Evolutionary conservation across 306 rosid species (phyloP), one percentile per base, ranked within the genome.

Genomic region (Delonix regia): DNA sequence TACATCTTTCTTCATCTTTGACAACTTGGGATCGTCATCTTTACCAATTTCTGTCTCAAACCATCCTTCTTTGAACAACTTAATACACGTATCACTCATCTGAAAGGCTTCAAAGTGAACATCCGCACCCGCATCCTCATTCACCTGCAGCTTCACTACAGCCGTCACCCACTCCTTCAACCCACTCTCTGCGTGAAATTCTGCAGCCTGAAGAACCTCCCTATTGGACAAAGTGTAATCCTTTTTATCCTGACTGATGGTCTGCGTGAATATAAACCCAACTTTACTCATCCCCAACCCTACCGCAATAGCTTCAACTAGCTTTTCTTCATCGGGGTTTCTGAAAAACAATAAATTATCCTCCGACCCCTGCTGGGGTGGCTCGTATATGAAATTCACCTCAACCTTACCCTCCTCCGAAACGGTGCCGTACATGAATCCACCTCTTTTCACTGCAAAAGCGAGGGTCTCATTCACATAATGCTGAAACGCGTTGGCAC

Each of bases 121-220:
- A 84, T 91, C 97, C 15, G 97, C 97, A 8, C 77, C 90, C 25
- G 88, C 89, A 14, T 96, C 98, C 73, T 91, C 98, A 48, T 88
- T 93, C 74, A 93, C 97, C 89, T 93, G 97, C 72, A 96, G 81
- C 83, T 96, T 96, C 59, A 96, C 98, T 45, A 96, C 62, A 0
- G 96, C 98, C 6, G 99, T 93, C 36, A 96, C 98, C 99, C 99
- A 96, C 85, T 93, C 99, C 88, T 92, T 91, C 84, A 96, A 70
- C 5, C 89, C 97, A 64, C 94, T 93, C 90, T 93, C 97, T 3
- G 97, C 89, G 30, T 96, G 98, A 62, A 79, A 81, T 86, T 96
- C 98, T n/a, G 89, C 92, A 7, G 98, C 99, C 85, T 93, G 97
- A 65, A 96, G 88, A 5, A 96, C 91, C 81, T 96, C 99, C 75